phyloP scores from a whole-genome alignment of 148 eudicot species.

The Chenopodium album region DNA sequence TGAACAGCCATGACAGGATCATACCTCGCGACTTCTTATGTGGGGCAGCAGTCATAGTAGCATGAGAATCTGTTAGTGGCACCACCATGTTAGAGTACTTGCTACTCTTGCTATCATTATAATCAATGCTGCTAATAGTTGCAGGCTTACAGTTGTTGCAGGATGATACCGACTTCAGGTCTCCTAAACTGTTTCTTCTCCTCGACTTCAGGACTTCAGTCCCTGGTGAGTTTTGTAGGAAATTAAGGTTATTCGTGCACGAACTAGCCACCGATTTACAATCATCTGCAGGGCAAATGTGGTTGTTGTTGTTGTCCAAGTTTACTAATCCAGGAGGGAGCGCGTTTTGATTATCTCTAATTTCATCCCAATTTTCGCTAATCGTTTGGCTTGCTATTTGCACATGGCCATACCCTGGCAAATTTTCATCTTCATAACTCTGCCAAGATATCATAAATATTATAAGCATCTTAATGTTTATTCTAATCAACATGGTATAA shows the following conservation, averaged over 20 bases:
- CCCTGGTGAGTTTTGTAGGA: constrained; percentile 44
- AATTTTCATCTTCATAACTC: constrained; percentile 84
- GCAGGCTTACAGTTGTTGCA: constrained; percentile 70
- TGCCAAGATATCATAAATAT: constrained; percentile 26
- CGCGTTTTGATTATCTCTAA: constrained; percentile 20
- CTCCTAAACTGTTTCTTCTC: constrained; percentile 70
- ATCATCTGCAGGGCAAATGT: constrained; percentile 40
- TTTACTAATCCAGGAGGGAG: constrained; percentile 33
- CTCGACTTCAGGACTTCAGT: constrained; percentile 46
- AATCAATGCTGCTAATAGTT: constrained; percentile 29
- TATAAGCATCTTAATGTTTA: background rate
- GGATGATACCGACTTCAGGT: constrained; percentile 59
- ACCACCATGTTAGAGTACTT: constrained; percentile 52
- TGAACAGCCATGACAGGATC: constrained; percentile 69
- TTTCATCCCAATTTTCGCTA: constrained; percentile 62
- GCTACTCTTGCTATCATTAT: constrained; percentile 32
- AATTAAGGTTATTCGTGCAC: constrained; percentile 34
- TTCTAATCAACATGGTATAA: background rate
- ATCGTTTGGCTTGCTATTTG: constrained; percentile 44
- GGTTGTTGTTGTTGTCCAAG: constrained; percentile 10
- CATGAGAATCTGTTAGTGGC: constrained; percentile 69
- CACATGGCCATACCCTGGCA: constrained; percentile 59
- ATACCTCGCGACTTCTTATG: constrained; percentile 47
- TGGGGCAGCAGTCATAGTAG: constrained; percentile 36
- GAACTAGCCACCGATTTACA: constrained; percentile 52